Evolutionary conservation across 73 alveolate genomes (phyloP).

Genomic region (Paraurostyla sp.): DNA sequence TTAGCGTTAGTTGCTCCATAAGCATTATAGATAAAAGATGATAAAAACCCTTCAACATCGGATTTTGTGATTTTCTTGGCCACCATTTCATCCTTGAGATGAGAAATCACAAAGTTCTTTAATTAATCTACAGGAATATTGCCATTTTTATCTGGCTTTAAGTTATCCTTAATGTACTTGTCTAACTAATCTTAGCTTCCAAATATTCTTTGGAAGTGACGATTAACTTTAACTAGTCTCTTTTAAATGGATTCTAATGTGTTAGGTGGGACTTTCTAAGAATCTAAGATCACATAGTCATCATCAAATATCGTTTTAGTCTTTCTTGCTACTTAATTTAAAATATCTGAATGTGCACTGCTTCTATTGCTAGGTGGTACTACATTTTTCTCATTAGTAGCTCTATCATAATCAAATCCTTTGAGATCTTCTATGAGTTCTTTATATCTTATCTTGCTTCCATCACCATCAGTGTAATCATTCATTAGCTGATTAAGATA

Average conservation of each 20-base stretch:
- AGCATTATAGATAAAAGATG: constrained; percentile 62
- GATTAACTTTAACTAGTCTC: constrained; percentile 41
- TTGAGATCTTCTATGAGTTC: constrained; percentile 62
- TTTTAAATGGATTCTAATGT: constrained; percentile 61
- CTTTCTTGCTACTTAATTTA: neutral
- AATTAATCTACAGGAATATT: constrained; percentile 44
- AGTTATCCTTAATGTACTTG: constrained; percentile 6
- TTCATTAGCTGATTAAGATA: constrained; percentile 11
- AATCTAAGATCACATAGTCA: constrained; percentile 49
- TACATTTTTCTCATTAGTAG: constrained; percentile 17
- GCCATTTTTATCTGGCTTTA: constrained; percentile 58
- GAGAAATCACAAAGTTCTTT: constrained; percentile 51
- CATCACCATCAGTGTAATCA: constrained; percentile 38
- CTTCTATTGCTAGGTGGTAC: neutral
- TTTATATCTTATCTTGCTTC: constrained; percentile 49
- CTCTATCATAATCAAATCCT: constrained; percentile 60
- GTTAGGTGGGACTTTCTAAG: constrained; percentile 67
- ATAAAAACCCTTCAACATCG: constrained; percentile 71
- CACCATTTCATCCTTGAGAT: constrained; percentile 57
- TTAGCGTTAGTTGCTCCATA: constrained; percentile 70
- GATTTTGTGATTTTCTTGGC: constrained; percentile 13
- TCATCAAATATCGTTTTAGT: constrained; percentile 15
- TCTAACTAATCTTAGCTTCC: constrained; percentile 9
- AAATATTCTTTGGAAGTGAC: constrained; percentile 58
- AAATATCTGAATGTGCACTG: constrained; percentile 7